Evolutionary conservation across 371 early-diverging fungal species (phyloP).

Genomic region (Basidiobolus meristosporus): DNA sequence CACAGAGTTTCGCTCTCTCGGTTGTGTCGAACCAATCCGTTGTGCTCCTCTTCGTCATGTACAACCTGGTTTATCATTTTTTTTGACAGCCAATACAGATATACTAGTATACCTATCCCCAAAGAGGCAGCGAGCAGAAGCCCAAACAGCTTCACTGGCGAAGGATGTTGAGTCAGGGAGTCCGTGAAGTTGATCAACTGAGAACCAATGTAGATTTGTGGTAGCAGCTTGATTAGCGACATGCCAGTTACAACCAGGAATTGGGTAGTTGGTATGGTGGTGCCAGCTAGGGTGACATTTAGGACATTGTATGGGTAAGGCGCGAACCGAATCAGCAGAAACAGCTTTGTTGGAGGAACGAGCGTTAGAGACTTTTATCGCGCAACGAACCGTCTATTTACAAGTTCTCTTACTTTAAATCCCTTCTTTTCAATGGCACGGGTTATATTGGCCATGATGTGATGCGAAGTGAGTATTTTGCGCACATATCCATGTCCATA

Average conservation of each 20-base stretch:
- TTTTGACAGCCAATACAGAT: constrained; percentile 1
- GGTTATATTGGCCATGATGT: constrained; percentile 9
- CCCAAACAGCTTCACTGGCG: background rate
- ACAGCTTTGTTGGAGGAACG: constrained; percentile 16
- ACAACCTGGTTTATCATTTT: constrained; percentile 1
- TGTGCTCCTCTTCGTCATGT: background rate
- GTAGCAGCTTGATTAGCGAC: constrained; percentile 32
- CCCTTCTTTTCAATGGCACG: constrained; percentile 16
- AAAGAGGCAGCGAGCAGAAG: background rate
- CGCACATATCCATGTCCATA: constrained; percentile 7
- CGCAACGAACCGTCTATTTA: too few relatives aligned
- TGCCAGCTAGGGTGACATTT: constrained; percentile 42
- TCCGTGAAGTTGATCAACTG: constrained; percentile 1
- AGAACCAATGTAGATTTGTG: constrained; percentile 58
- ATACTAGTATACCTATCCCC: constrained; percentile 1
- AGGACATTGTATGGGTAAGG: constrained; percentile 62
- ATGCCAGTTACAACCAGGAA: constrained; percentile 39
- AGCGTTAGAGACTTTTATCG: too few relatives aligned
- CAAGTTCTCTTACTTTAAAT: constrained; percentile 9
- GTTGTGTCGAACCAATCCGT: too few relatives aligned
- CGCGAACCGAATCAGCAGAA: constrained; percentile 43
- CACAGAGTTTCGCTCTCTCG: too few relatives aligned
- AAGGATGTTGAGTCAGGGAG: background rate
- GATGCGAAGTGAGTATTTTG: constrained; percentile 7
- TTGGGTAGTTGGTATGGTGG: constrained; percentile 21